These are phyloP conservation scores for Prinsepia uniflora DNA, from an alignment of 306 rosid species.

Conservation along the genomic window DNA sequence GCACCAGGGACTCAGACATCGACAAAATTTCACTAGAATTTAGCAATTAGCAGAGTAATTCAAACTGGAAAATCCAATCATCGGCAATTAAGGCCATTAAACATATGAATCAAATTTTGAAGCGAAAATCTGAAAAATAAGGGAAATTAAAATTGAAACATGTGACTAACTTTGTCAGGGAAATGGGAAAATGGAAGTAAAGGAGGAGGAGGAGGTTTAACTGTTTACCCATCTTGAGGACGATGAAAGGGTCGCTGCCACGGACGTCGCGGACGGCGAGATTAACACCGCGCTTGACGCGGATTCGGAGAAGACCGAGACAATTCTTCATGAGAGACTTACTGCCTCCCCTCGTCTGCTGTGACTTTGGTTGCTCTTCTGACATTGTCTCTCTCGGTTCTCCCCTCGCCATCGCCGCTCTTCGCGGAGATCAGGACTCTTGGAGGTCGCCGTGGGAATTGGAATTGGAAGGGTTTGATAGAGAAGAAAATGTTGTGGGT, in stretches of 20 bases:
- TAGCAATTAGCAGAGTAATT: background rate
- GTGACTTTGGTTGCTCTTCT: conserved; percentile 14
- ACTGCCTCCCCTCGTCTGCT: background rate
- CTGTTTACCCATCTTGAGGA: conserved; percentile 76
- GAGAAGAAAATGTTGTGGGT: too few relatives aligned
- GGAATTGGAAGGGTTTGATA: too few relatives aligned
- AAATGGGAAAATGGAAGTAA: background rate
- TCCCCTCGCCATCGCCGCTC: too few relatives aligned
- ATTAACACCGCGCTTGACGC: conserved; percentile 78
- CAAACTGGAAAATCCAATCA: background rate
- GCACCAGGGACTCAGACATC: too few relatives aligned
- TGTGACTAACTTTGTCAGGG: too few relatives aligned
- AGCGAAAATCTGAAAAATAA: background rate
- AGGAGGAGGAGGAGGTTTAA: conserved; percentile 25
- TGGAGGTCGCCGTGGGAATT: too few relatives aligned
- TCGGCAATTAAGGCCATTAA: background rate
- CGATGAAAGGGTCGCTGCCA: conserved; percentile 79
- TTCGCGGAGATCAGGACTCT: too few relatives aligned
- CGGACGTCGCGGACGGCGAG: conserved; percentile 94
- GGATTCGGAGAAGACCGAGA: conserved; percentile 78
- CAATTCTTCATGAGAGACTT: conserved; percentile 47
- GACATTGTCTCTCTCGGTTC: background rate
- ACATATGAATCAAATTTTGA: background rate
- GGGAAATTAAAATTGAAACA: background rate
- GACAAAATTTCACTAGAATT: too few relatives aligned